Base-by-base conservation (phyloP, 2,329 filamentous ascomycete genomes). In the Aspergillus bombycis region DNA sequence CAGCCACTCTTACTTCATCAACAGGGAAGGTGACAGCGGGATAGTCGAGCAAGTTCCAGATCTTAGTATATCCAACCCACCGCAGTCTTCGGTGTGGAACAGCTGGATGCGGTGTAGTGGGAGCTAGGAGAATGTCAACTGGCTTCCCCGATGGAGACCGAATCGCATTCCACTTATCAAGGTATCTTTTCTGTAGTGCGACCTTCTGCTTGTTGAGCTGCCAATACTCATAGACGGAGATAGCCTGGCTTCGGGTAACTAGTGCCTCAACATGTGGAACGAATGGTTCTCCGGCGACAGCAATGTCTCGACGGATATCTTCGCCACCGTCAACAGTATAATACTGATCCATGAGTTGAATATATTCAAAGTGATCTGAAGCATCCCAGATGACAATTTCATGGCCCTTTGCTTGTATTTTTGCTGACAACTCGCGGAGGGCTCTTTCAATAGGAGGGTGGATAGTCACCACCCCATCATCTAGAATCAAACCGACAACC, bases 141-240 rank as follows among this genome's bases (percentile, higher is more conserved):
- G 70, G 67, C 6, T 75, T 77, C 0, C 83, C 85, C 0, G 82
- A 82, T 0, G 77, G 71, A 3, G 82, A 84, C 19, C 70, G 76
- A 0, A 79, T 75, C 0, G 72, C 71, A 52, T 84, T 83, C 88
- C 87, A 90, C 62, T 87, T 85, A 56, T 87, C 81, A 1, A 89
- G 79, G 61, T 88, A 89, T 2, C 76, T 78, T 62, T 87, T 83
- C 65, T 88, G 85, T 4, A 81, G 77, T 0, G 76, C 78, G 30
- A 80, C 62, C 69, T 89, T 90, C 30, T 81, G 79, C 64, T 79
- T 85, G 74, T 89, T 90, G 8, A 91, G 79, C 67, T 89, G 87
- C 88, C 88, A 91, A 74, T 90, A 91, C 5, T 88, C 80, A 62
- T 86, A 89, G 0, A 89, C 86, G 0, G 85, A 88, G 16, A 89